phyloP scores from a whole-genome alignment of 2,329 filamentous ascomycete species.

The Grosmannia clavigera region DNA sequence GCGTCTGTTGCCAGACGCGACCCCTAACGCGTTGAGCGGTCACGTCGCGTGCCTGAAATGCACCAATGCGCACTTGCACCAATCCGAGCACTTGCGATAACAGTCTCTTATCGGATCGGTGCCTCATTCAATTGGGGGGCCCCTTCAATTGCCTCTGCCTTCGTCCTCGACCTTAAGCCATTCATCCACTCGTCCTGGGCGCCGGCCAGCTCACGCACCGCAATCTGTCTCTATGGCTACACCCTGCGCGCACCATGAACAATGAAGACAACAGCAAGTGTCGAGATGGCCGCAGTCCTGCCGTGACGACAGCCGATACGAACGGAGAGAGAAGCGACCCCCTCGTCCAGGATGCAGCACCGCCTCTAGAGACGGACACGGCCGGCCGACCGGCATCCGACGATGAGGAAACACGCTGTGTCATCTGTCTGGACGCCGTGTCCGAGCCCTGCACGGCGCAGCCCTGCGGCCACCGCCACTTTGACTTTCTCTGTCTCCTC shows the following conservation, averaged over 20 bases:
- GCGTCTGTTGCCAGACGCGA: not conserved
- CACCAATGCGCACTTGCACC: not conserved
- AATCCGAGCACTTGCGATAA: not conserved
- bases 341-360: too few relatives aligned
- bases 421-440: constrained; percentile 74
- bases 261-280: not conserved
- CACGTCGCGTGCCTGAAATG: not conserved
- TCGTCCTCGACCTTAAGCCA: too few relatives aligned
- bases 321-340: not conserved
- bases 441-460: constrained; percentile 57
- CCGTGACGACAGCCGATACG: not conserved
- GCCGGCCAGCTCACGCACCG: not conserved
- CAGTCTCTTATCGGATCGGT: not conserved
- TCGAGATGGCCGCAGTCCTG: not conserved
- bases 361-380: too few relatives aligned
- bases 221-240: not conserved
- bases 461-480: constrained; percentile 69
- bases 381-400: not conserved
- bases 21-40: not conserved
- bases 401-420: constrained; percentile 42
- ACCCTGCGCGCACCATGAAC: not conserved
- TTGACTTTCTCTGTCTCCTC: constrained; percentile 74
- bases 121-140: too few relatives aligned
- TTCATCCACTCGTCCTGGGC: not conserved
- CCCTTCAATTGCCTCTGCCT: too few relatives aligned